Conservation (phyloP, 495 filamentous ascomycete species). For the Halenospora varia region DNA sequence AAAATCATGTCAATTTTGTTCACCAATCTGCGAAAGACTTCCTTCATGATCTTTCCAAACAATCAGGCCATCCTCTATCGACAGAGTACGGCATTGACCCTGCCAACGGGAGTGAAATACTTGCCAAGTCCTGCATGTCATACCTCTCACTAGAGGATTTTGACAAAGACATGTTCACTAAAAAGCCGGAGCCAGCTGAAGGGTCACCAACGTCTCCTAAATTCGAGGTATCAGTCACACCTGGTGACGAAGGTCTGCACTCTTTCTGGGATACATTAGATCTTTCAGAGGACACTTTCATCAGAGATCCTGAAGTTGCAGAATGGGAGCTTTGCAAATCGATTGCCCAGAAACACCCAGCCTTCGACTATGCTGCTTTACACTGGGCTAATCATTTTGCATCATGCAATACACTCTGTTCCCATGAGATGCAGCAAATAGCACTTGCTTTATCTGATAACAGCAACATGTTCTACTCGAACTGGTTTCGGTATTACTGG, state of each 20-base stretch:
- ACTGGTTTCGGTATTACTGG: conserved; percentile 22
- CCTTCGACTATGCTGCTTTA: conserved; percentile 19
- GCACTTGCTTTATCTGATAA: conserved; percentile 10
- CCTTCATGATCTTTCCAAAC: conserved; percentile 7
- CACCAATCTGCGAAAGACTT: conserved; percentile 27
- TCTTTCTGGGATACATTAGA: conserved; percentile 10
- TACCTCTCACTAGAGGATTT: conserved; percentile 25
- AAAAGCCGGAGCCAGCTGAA: neutral
- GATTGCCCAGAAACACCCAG: conserved; percentile 3
- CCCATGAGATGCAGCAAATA: conserved; percentile 1
- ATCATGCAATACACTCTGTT: neutral
- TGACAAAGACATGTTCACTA: conserved; percentile 12
- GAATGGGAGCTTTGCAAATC: conserved; percentile 7
- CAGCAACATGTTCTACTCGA: neutral
- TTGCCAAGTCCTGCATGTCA: conserved; percentile 17
- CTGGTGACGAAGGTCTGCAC: neutral
- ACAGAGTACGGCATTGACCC: conserved; percentile 2
- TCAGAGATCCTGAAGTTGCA: conserved; percentile 1
- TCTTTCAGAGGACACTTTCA: conserved; percentile 7
- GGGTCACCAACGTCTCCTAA: neutral
- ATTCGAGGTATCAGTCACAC: neutral
- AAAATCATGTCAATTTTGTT: conserved; percentile 16
- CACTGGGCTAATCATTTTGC: conserved; percentile 24
- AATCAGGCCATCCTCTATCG: conserved; percentile 1
- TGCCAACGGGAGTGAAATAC: neutral